Percentiles rank a stretch among this genome's conserved stretches.
phyloP scores from a whole-genome alignment of 805 yeast species.

The Candida chilensis region DNA sequence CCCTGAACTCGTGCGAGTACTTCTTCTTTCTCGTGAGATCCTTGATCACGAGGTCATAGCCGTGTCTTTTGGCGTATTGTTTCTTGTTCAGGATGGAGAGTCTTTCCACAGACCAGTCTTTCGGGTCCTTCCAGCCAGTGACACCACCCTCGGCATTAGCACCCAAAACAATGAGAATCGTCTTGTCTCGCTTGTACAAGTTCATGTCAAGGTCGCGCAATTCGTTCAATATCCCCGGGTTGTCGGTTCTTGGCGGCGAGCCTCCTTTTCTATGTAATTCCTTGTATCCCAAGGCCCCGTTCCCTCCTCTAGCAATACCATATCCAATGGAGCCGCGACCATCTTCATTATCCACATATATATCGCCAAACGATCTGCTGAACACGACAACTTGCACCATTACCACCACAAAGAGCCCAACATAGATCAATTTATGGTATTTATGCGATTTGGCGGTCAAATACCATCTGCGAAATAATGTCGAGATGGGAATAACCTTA shows the following conservation, averaged over 20 bases:
- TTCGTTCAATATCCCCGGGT: constrained; percentile 13
- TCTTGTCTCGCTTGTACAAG: constrained; percentile 5
- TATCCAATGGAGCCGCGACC: constrained; percentile 9
- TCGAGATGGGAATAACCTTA: no score
- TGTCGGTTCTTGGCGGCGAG: constrained; percentile 11
- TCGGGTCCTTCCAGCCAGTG: constrained; percentile 24
- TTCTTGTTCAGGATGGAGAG: constrained; percentile 37
- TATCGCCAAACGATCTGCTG: no score
- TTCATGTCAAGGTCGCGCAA: constrained; percentile 3
- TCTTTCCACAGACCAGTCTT: constrained; percentile 37
- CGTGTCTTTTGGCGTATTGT: constrained; percentile 36
- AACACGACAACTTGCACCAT: no score
- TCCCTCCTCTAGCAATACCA: constrained; percentile 14
- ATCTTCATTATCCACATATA: no score
- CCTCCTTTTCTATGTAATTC: constrained; percentile 12
- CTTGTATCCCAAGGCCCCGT: constrained; percentile 9
- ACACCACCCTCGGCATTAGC: constrained; percentile 31
- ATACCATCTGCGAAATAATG: no score
- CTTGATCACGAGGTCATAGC: constrained; percentile 35
- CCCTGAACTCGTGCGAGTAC: constrained; percentile 40
- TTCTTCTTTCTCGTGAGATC: constrained; percentile 36
- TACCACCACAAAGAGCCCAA: no score
- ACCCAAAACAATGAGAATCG: constrained; percentile 23
- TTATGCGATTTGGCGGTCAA: no score
- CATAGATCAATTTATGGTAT: no score